Evolutionary conservation across 1,284 basidiomycete genomes (phyloP), one percentile per base, ranked within the genome.

Genomic region (Moniliophthora roreri): DNA sequence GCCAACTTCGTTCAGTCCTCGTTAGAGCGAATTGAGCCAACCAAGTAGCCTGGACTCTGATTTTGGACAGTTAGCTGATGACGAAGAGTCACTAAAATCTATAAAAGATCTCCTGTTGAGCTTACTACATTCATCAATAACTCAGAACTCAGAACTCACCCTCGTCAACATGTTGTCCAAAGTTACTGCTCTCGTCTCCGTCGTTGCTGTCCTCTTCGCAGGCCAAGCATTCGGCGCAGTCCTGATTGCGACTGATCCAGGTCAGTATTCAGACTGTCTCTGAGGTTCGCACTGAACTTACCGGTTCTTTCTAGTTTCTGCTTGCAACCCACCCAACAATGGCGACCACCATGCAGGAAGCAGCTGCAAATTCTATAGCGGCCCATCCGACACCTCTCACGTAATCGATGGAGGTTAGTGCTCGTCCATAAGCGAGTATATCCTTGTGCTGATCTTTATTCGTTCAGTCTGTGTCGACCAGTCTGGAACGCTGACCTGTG

Each of bases 331-430:
- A 26, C 48, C 48, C 20, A 39, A 50, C 48, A 50, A 50, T 21
- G 23, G 20, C 1, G 48, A 39, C 21, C 48, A 50, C 37, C 3
- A 18, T 9, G 48, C 36, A 3, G 48, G 48, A 2, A 50, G 48
- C 36, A 50, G 48, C 20, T 50, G 48, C 48, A 50, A 50, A 26
- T 50, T 24, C 48, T 50, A 39, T 18, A 20, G 32, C 10, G 48
- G 48, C 4, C 48, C 48, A 21, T 50, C 48, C 15, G 20, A 39
- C 48, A 38, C 3, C 16, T 50, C 48, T n/a, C 3, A 9, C 4
- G 48, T 50, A 1, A 18, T 50, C 2, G 13, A 35, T 3, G 48
- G 48, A 15, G 38, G 48, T 50, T 21, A 23, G 48, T 50, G 13
- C 11, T 3, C n/a, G 16, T 4, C 24, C 16, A 3, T 8, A 16